phyloP scores from a whole-genome alignment of 306 rosid genomes.

The Cucurbita moschata region DNA sequence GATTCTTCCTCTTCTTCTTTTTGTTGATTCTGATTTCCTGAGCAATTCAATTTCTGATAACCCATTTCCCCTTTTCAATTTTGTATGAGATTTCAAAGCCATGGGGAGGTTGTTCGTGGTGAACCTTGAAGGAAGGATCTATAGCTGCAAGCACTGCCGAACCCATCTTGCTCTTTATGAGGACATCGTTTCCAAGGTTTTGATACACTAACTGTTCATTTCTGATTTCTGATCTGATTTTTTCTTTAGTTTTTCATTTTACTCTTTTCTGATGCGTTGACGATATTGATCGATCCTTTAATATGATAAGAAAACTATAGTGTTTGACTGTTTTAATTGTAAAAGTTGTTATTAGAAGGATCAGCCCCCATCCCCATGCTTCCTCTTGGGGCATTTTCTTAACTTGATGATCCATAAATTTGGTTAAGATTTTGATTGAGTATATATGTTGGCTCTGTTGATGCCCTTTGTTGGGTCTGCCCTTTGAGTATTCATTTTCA shows the following conservation, averaged over 20 bases:
- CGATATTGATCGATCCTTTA: neutral
- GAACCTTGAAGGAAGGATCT: slow-evolving; percentile 14
- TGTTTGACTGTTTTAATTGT: neutral
- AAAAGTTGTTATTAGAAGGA: neutral
- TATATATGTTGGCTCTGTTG: neutral
- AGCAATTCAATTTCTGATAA: neutral
- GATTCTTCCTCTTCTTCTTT: neutral
- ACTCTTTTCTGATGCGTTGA: neutral
- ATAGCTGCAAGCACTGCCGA: slow-evolving; percentile 12
- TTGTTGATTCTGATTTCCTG: neutral
- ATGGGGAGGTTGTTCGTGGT: slow-evolving; percentile 15
- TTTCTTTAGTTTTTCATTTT: neutral
- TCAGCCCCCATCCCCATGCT: neutral
- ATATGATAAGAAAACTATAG: neutral
- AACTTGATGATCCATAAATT: neutral
- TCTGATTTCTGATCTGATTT: slow-evolving; percentile 2
- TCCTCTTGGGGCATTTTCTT: neutral
- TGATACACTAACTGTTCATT: neutral
- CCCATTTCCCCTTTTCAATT: neutral
- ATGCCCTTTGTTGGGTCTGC: neutral
- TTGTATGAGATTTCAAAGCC: slow-evolving; percentile 1
- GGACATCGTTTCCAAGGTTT: slow-evolving; percentile 10
- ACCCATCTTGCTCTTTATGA: slow-evolving; percentile 17
- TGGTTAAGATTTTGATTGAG: neutral
- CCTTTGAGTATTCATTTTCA: neutral